Evolutionary conservation across 1,284 basidiomycete species (phyloP).

Genomic region (Rhodotorula glutinis): DNA sequence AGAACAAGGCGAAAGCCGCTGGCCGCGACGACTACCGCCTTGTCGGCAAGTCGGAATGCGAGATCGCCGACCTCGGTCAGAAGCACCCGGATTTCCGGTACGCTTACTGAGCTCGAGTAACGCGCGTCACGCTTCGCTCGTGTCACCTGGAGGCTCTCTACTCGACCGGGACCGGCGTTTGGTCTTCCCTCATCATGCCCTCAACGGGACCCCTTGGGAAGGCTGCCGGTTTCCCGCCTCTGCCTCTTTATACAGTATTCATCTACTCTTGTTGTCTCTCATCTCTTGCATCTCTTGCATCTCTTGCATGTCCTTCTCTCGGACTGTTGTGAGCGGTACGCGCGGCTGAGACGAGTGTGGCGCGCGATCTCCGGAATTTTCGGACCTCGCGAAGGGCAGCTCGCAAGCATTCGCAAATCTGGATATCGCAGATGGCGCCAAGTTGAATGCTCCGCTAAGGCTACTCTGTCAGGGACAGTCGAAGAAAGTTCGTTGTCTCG

Average conservation of each 20-base stretch:
- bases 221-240: too few species aligned
- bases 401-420: too few species aligned
- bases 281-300: not conserved
- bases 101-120: not conserved
- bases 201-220: too few species aligned
- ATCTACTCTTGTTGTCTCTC: not conserved
- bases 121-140: not conserved
- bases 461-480: too few species aligned
- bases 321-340: too few species aligned
- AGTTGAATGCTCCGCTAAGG: too few species aligned
- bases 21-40: conserved; percentile 28
- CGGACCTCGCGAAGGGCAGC: too few species aligned
- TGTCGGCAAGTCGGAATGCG: conserved; percentile 29
- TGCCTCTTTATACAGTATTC: not conserved
- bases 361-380: too few species aligned
- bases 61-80: conserved; percentile 25
- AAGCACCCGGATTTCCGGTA: conserved; percentile 32
- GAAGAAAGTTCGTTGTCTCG: too few species aligned
- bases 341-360: too few species aligned
- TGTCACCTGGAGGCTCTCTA: not conserved
- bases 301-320: not conserved
- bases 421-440: too few species aligned
- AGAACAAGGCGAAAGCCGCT: conserved; percentile 34
- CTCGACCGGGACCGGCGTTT: not conserved
- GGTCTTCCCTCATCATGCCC: too few species aligned